Evolutionary conservation across 2,329 filamentous ascomycete species (phyloP).

Genomic region (Xylaria sp.): DNA sequence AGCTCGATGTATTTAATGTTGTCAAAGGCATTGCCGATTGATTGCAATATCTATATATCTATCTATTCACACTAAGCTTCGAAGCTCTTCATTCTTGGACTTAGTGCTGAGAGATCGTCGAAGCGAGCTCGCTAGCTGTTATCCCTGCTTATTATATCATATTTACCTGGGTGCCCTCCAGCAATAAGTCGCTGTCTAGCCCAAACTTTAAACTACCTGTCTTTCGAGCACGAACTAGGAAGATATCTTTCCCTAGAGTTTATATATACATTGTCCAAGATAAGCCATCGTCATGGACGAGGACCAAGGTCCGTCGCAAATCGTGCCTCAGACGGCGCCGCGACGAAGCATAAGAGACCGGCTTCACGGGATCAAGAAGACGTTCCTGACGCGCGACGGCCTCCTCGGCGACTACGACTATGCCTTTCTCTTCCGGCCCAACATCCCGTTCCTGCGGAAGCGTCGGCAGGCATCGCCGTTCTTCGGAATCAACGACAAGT

Average conservation of each 20-base stretch:
- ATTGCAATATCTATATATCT: background rate
- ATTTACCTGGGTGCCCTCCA: background rate
- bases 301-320: constrained; percentile 62
- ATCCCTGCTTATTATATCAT: constrained; percentile 23
- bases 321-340: constrained; percentile 55
- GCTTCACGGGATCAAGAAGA: constrained; percentile 50
- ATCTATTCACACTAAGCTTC: background rate
- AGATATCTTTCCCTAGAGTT: background rate
- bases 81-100: background rate
- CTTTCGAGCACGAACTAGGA: background rate
- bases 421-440: constrained; percentile 83
- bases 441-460: constrained; percentile 83
- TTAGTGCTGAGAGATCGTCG: constrained; percentile 2
- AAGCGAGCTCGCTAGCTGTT: background rate
- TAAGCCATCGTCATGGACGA: constrained; percentile 60
- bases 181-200: background rate
- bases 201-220: background rate
- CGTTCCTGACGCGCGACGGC: constrained; percentile 71
- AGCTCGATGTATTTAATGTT: background rate
- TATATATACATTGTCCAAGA: background rate
- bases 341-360: constrained; percentile 50
- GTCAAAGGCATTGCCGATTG: background rate
- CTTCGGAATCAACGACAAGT: constrained; percentile 82
- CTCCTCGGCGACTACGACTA: constrained; percentile 91
- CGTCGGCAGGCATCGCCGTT: constrained; percentile 72